These are phyloP conservation scores for Polymyxa betae DNA, from an alignment of 208 protist genomes.

Conservation along the genomic window DNA sequence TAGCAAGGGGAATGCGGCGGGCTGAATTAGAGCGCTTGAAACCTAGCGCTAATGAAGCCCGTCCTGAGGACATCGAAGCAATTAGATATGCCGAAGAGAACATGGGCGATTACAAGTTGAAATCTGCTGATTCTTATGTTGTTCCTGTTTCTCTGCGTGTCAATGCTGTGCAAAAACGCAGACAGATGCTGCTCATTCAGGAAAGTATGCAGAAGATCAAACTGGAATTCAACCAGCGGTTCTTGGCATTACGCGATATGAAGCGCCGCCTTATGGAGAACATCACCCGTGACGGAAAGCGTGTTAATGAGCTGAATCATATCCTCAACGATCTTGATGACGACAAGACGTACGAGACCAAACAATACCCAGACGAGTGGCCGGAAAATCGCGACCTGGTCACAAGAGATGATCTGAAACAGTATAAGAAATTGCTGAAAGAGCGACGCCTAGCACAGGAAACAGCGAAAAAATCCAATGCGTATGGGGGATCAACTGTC, in stretches of 20 bases:
- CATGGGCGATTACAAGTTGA: conserved; percentile 92
- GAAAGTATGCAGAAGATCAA: conserved; percentile 80
- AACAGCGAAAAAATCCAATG: not conserved
- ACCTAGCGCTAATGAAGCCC: not conserved
- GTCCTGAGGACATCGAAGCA: not conserved
- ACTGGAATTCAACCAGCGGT: conserved; percentile 84
- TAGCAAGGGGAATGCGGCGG: not conserved
- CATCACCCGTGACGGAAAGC: conserved; percentile 75
- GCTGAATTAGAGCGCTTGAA: conserved; percentile 49
- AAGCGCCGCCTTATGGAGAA: conserved; percentile 79
- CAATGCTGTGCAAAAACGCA: conserved; percentile 88
- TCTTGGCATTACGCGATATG: conserved; percentile 83
- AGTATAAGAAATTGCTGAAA: conserved; percentile 47
- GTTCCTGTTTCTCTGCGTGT: conserved; percentile 79
- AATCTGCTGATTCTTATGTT: conserved; percentile 81
- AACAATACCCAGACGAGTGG: conserved; percentile 62
- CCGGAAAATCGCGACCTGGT: conserved; percentile 69
- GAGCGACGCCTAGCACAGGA: conserved; percentile 60
- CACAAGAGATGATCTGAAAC: conserved; percentile 53
- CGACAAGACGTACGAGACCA: conserved; percentile 63
- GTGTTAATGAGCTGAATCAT: conserved; percentile 81
- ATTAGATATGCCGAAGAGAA: conserved; percentile 73
- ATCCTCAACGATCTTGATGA: conserved; percentile 64
- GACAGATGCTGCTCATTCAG: conserved; percentile 87
- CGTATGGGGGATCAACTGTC: not conserved